These are phyloP conservation scores for Cytospora paraplurivora DNA, from an alignment of 2,329 filamentous ascomycete species.

Conservation along the genomic window DNA sequence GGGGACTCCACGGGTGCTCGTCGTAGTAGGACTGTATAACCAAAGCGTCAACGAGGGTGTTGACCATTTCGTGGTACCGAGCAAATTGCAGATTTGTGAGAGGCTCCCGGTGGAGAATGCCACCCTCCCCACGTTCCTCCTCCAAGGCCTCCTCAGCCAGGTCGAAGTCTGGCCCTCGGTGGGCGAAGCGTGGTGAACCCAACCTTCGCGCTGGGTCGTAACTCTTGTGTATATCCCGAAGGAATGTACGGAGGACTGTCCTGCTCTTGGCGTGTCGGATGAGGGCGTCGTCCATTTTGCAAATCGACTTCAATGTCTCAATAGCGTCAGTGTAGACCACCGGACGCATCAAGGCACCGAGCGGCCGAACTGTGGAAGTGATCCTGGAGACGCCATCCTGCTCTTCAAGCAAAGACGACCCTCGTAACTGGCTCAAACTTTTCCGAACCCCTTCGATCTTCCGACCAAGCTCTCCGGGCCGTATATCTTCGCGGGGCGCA, in stretches of 20 bases:
- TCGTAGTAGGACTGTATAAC: conserved; percentile 35
- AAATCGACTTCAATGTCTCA: conserved; percentile 30
- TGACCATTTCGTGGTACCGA: conserved; percentile 31
- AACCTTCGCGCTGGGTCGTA: conserved; percentile 14
- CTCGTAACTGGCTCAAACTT: conserved; percentile 44
- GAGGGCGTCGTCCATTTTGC: conserved; percentile 27
- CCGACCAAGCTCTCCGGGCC: conserved; percentile 61
- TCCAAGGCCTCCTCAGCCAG: conserved; percentile 13
- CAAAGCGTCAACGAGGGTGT: conserved; percentile 37
- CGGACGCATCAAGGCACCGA: background rate
- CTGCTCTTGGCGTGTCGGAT: conserved; percentile 17
- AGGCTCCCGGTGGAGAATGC: conserved; percentile 29
- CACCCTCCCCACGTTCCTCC: conserved; percentile 14
- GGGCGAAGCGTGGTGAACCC: background rate
- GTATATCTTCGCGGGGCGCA: conserved; percentile 58
- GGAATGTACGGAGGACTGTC: conserved; percentile 9
- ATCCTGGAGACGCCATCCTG: conserved; percentile 1
- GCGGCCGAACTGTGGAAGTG: background rate
- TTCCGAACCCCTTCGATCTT: conserved; percentile 58
- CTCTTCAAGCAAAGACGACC: conserved; percentile 5
- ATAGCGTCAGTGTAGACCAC: conserved; percentile 11
- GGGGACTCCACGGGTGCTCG: conserved; percentile 31
- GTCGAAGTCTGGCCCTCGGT: conserved; percentile 16
- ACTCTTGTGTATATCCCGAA: conserved; percentile 15
- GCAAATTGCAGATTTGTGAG: conserved; percentile 31